Base-by-base conservation (phyloP, 495 filamentous ascomycete species). In the Aspergillus sclerotiicarbonarius region DNA sequence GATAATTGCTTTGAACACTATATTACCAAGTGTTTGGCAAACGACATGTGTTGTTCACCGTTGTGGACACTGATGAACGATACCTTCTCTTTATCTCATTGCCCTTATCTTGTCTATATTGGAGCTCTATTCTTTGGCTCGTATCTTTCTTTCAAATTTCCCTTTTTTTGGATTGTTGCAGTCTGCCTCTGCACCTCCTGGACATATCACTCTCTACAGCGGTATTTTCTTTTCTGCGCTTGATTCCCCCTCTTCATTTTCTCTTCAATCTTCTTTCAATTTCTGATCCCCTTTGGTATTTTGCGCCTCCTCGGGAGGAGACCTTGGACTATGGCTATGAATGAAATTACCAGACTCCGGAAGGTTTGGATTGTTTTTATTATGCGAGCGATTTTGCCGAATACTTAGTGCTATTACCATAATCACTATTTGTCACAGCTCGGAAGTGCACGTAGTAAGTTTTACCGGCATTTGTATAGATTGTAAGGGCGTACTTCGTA, bases 11-110 rank as follows among this genome's bases (percentile, higher is more conserved):
- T 45, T 44, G 48, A 59, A 54, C 53, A 61, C 56, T 53, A 63
- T 47, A 54, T 58, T 51, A 46, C 57, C 41, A 62, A 61, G 54
- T 65, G 51, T 48, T 63, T 50, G 53, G 54, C 54, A 44, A 56
- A 67, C 69, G 63, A 66, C 63, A 61, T 69, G 62, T 65, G 60
- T 69, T 63, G 55, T 66, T 66, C 63, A 72, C 71, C 71, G 69
- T 71, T 70, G 56, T 53, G 53, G 58, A 54, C 56, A 59, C 59
- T 67, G 62, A 57, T 71, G 68, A 72, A 15, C 59, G 68, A 74
- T 68, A 72, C 67, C 54, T 62, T 58, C 58, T 29, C 35, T 49
- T 62, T 59, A 47, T 64, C 46, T 66, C 62, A 61, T 64, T 64
- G 32, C 33, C 58, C 53, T 54, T 54, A 10, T 30, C 20, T 31